Evolutionary conservation across 2,329 filamentous ascomycete genomes (phyloP), one percentile per base, ranked within the genome.

Genomic region (Penicillium verrucosum): DNA sequence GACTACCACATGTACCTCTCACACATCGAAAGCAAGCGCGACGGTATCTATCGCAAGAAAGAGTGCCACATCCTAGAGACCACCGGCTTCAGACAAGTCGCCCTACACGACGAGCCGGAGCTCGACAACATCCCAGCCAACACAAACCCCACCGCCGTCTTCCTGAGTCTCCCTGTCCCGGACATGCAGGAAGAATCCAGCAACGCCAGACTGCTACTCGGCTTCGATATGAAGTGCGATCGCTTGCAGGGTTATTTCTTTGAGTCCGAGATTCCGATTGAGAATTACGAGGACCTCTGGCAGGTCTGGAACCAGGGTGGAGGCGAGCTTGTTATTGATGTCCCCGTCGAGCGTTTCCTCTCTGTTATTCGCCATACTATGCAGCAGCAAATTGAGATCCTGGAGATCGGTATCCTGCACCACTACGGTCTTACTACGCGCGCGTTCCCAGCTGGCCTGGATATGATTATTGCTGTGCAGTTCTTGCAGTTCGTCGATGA

Each of bases 1-100:
- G 71, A 73, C 54, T 73, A 70, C 29, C 62, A 72, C 18, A 50
- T 74, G 16, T 72, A 72, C 42, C 65, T 73, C 11, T 58, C 58
- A 16, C 49, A 54, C n/a, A 56, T 68, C 27, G 70, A 73, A 40
- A 51, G 40, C 5, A 58, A 55, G 9, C 63, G 58, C 42, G 61
- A 65, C 18, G 38, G 32, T 18, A n/a, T 59, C 16, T 40, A 27
- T 3, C 59, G 70, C 7, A 57, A 61, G 7, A 60, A 65, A 10
- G 49, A 63, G n/a, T 63, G 63, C 60, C 64, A 65, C 44, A 46
- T 73, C 16, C 59, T 67, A 27, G 65, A 68, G 38, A 65, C 59
- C 9, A 45, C 62, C 14, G 65, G 69, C 8, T 70, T 70, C 32
- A 54, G 54, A 14, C 65, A 58, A 4, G 52, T 71, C n/a, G 23